A percentile compares a stretch with the other conserved stretches of the same genome.
phyloP scores from a whole-genome alignment of 257 asterid species.

The Knoxia roxburghii region DNA sequence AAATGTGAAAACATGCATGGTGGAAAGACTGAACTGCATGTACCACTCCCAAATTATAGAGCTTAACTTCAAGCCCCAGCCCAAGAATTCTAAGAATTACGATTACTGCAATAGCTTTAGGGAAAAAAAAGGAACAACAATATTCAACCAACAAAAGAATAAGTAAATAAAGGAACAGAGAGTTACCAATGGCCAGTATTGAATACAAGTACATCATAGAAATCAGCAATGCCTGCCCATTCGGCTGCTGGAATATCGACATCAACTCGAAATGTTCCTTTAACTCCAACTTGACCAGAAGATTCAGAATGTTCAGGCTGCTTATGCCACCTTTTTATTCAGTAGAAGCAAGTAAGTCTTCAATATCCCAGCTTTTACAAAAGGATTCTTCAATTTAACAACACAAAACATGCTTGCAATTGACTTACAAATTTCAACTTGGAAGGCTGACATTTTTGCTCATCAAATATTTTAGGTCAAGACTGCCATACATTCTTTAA shows the following conservation, averaged over 20 bases:
- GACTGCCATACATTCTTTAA: background rate
- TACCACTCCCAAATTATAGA: background rate
- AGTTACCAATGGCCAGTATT: constrained; percentile 94
- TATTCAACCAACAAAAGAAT: too few species aligned
- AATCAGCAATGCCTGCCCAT: constrained; percentile 67
- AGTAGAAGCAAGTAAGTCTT: constrained; percentile 56
- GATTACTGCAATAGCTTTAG: background rate
- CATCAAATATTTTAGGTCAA: background rate
- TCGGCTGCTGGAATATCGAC: constrained; percentile 79
- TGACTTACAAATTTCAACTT: background rate
- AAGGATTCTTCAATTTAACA: background rate
- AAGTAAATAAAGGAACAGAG: constrained; percentile 15
- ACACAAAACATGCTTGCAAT: background rate
- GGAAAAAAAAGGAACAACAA: background rate
- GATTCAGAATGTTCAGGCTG: constrained; percentile 44
- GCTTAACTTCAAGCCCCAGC: constrained; percentile 1
- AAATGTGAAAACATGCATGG: background rate
- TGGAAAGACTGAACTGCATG: too few species aligned
- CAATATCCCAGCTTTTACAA: constrained; percentile 18
- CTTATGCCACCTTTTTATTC: constrained; percentile 64
- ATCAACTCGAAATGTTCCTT: constrained; percentile 75
- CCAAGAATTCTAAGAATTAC: background rate
- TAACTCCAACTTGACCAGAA: constrained; percentile 42
- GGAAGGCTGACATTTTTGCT: background rate
- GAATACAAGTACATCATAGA: constrained; percentile 77